Percentiles rank a stretch among this genome's conserved stretches.
These are phyloP conservation scores for Lentithecium fluviatile DNA, from an alignment of 495 filamentous ascomycete species.

Conservation along the genomic window DNA sequence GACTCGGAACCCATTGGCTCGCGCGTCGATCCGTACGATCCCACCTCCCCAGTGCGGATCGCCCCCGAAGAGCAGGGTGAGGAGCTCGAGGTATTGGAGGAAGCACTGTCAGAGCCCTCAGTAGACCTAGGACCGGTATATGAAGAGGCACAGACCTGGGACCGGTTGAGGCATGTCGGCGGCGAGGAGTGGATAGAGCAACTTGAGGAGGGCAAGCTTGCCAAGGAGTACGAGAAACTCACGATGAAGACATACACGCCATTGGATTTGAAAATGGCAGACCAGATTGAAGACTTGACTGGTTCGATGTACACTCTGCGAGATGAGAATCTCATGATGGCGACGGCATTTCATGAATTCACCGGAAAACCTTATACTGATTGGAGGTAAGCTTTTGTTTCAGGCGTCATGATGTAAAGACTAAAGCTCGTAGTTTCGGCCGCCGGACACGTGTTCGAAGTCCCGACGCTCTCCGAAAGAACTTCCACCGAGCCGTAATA, in stretches of 20 bases:
- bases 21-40: conserved; percentile 31
- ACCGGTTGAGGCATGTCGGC: conserved; percentile 59
- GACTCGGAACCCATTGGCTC: conserved; percentile 30
- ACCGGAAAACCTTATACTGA: conserved; percentile 9
- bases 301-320: conserved; percentile 5
- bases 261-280: conserved; percentile 8
- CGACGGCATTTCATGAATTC: not conserved
- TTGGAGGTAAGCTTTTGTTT: not conserved
- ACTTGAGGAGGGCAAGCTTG: conserved; percentile 41
- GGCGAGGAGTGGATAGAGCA: conserved; percentile 51
- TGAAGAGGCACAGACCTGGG: conserved; percentile 55
- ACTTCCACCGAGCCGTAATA: conserved; percentile 57
- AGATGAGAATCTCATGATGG: conserved; percentile 16
- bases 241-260: conserved; percentile 11
- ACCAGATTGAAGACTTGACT: conserved; percentile 12
- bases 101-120: conserved; percentile 5
- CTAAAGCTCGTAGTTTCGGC: conserved; percentile 13
- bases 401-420: not conserved
- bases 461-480: conserved; percentile 43
- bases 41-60: conserved; percentile 38
- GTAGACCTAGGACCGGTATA: conserved; percentile 45
- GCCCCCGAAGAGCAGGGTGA: conserved; percentile 23
- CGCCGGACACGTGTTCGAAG: conserved; percentile 41
- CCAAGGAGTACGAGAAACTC: conserved; percentile 3
- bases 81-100: conserved; percentile 31